phyloP scores from a whole-genome alignment of 306 rosid genomes.

The Prunus fruticosa region DNA sequence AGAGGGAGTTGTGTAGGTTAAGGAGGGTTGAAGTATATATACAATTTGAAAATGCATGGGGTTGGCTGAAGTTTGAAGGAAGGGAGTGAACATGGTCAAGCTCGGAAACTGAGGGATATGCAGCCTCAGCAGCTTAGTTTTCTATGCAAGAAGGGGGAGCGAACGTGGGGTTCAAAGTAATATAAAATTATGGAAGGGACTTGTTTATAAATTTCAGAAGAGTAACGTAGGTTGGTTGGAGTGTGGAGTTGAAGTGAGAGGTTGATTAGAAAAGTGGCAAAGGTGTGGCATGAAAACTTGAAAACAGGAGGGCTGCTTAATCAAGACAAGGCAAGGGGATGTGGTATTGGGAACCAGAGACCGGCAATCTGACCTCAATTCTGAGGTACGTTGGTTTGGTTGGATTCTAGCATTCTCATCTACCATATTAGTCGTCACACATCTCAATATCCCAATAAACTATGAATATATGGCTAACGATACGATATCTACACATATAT shows the following conservation, averaged over 20 bases:
- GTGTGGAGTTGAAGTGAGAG: slow-evolving; percentile 1
- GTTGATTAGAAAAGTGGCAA: slow-evolving; percentile 51
- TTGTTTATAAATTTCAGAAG: neutral
- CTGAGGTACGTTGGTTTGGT: slow-evolving; percentile 52
- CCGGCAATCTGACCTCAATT: slow-evolving; percentile 79
- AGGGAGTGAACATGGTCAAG: slow-evolving; percentile 73
- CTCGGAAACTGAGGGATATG: slow-evolving; percentile 82
- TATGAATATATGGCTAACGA: neutral
- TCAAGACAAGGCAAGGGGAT: slow-evolving; percentile 56
- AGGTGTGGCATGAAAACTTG: slow-evolving; percentile 63
- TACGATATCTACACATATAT: no score
- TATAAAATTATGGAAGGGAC: neutral
- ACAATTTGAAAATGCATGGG: neutral
- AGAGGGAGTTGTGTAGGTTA: slow-evolving; percentile 20
- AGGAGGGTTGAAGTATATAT: slow-evolving; percentile 17
- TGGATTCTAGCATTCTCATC: slow-evolving; percentile 40
- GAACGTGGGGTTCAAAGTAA: slow-evolving; percentile 46
- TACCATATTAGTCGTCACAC: slow-evolving; percentile 13
- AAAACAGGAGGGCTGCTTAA: slow-evolving; percentile 55
- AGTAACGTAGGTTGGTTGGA: neutral
- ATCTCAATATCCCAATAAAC: slow-evolving; percentile 21
- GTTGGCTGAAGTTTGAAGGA: slow-evolving; percentile 43
- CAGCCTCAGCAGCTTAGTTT: slow-evolving; percentile 43
- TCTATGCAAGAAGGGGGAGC: slow-evolving; percentile 52
- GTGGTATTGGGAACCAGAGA: slow-evolving; percentile 55